phyloP scores from a whole-genome alignment of 768 basidiomycete genomes.

The Termitomyces eurrhizus region DNA sequence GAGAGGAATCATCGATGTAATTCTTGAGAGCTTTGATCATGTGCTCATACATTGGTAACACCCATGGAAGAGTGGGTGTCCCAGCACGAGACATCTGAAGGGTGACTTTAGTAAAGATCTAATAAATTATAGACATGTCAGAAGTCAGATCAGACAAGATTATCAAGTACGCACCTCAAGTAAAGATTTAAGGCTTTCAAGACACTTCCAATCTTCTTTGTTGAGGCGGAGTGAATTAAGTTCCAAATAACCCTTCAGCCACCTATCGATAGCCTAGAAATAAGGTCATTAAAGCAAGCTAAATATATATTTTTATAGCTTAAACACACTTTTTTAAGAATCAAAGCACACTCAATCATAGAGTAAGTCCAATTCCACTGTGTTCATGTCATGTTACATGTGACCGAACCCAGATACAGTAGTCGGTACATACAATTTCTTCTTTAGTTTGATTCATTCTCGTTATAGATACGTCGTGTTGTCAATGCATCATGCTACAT shows the following conservation, averaged over 20 bases:
- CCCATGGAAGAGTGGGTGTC: constrained; percentile 26
- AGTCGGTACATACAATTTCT: no score
- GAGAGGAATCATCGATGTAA: not conserved
- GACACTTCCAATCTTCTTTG: constrained; percentile 18
- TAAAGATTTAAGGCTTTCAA: constrained; percentile 15
- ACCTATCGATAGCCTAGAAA: constrained; percentile 30
- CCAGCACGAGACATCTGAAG: constrained; percentile 21
- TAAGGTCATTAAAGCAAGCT: no score
- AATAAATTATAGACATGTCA: not conserved
- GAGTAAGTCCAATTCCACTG: constrained; percentile 33
- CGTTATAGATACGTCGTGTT: no score
- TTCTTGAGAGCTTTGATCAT: constrained; percentile 20
- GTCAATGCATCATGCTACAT: no score
- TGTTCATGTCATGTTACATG: constrained; percentile 26
- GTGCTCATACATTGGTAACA: constrained; percentile 25
- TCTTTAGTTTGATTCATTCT: no score
- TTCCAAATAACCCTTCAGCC: constrained; percentile 15
- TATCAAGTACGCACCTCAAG: constrained; percentile 16
- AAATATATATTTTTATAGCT: no score
- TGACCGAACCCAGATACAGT: no score
- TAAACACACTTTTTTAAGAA: constrained; percentile 20
- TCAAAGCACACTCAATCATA: constrained; percentile 25
- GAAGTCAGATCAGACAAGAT: not conserved
- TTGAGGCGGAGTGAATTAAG: not conserved
- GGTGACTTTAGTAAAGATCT: constrained; percentile 29